Base-by-base conservation (phyloP, 331 rosid species). In the Spiraea crenata region DNA sequence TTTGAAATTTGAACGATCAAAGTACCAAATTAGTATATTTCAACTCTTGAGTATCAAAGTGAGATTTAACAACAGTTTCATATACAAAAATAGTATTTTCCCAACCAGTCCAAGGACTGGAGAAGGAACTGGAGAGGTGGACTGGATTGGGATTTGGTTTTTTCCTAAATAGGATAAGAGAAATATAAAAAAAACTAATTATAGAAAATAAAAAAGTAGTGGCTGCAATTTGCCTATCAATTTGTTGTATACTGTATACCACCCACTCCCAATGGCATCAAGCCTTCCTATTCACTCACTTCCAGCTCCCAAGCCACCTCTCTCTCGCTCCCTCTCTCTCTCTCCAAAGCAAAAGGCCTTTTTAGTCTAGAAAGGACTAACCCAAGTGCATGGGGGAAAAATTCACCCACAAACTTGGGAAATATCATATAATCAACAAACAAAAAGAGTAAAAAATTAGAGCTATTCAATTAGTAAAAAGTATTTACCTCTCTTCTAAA, bases 191-290 rank as follows among this genome's bases (percentile, higher is more conserved):
- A 58, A 25, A 25, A 25, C 1, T 2, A 25, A 25, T 25, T 72
- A 59, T 40, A 1, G 5, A 45, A 73, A 70, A 40, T 49, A 63
- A 77, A 63, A 77, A 85, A 82, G 71, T 58, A 84, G 96, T 89
- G 98, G 98, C 83, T 80, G 74, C 65, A 71, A 73, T 74, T 86
- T 57, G 84, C 82, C 77, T 65, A 74, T 81, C 92, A 78, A 75
- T 83, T 84, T 82, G 65, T 45, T 54, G 86, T 59, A 77, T 81
- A 79, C 25, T 11, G 65, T 61, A 39, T 7, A 78, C 79, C 78
- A 47, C 81, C 82, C 45, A 34, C 69, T 65, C 61, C 61, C 74
- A 40, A 42, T 70, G 56, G 19, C 65, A 16, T 57, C 76, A 71
- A 61, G 85, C 83, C 79, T 74, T 85, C 81, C 51, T 63, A 79